Base-by-base conservation (phyloP, 495 filamentous ascomycete genomes). In the Bombardia bombarda region DNA sequence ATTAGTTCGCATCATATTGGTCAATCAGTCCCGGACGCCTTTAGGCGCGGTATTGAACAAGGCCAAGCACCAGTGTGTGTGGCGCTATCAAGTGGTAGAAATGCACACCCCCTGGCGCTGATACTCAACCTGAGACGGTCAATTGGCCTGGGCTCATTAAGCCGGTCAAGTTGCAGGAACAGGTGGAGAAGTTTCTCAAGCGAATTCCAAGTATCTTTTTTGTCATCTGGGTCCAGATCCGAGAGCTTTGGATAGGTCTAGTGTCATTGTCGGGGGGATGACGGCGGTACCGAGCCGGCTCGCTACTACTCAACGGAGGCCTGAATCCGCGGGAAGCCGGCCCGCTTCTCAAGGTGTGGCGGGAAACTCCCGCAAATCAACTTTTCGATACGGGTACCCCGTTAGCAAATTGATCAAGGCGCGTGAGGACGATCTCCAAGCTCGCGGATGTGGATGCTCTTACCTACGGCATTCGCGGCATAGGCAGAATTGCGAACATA, bases 1-100 rank as follows among this genome's bases (percentile, higher is more conserved):
- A 47, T 57, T 54, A 47, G 52, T 50, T 61, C 50, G 48, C 56
- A 53, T 51, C 31, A 57, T 51, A 56, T 52, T 46, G 49, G 50
- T 52, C 55, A n/a, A 45, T 39, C 46, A 54, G 47, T 57, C 49
- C 56, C 50, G 49, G 53, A 50, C 35, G 41, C 18, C 40, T 57
- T 54, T 59, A 51, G 60, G 53, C 52, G 45, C 53, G 48, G 51
- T 48, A 61, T 52, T 41, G 47, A 44, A 26, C 43, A 34, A 17
- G 42, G 55, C 45, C 45, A 52, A 53, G 47, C 47, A 53, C 47
- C 25, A 51, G 55, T 50, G 56, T 62, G 58, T 47, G 25, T 47
- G 49, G 43, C 32, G 35, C 45, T 32, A 50, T 47, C 38, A 45
- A 52, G 41, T 47, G 45, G 45, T 38, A 45, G 39, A 42, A 45